These are phyloP conservation scores for Knoxdaviesia proteae DNA, from an alignment of 2,329 filamentous ascomycete species.

Conservation along the genomic window DNA sequence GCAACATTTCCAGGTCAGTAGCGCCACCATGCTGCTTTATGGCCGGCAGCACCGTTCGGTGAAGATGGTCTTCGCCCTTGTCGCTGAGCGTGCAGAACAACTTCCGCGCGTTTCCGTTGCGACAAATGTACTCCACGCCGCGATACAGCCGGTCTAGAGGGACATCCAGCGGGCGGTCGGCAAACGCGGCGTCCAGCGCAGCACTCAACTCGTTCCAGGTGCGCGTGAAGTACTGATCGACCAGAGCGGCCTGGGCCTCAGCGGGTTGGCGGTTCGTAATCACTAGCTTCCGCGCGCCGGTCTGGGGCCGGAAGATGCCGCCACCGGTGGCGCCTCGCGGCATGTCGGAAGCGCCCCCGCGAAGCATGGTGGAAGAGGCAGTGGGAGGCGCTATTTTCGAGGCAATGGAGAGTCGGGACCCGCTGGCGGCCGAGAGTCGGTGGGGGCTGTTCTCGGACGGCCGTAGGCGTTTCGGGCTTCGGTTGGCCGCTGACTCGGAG, in stretches of 20 bases:
- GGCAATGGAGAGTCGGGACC: too few relatives aligned
- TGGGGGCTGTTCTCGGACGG: not conserved
- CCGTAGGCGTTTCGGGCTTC: not conserved
- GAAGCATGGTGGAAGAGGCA: not conserved
- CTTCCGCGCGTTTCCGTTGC: slow-evolving; percentile 48
- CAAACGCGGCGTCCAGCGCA: slow-evolving; percentile 56
- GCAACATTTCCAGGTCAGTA: slow-evolving; percentile 43
- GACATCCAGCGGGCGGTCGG: slow-evolving; percentile 34
- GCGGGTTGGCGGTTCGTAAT: slow-evolving; percentile 67
- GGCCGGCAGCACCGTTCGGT: slow-evolving; percentile 31
- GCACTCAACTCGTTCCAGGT: slow-evolving; percentile 54
- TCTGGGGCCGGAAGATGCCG: slow-evolving; percentile 39
- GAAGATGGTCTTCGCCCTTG: slow-evolving; percentile 48
- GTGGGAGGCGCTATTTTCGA: not conserved
- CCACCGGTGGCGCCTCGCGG: too few relatives aligned
- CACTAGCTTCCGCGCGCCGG: slow-evolving; percentile 67
- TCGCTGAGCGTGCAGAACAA: slow-evolving; percentile 46
- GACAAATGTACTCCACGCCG: slow-evolving; percentile 78
- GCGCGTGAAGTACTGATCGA: slow-evolving; percentile 58
- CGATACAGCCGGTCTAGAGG: slow-evolving; percentile 83
- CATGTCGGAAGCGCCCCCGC: not conserved
- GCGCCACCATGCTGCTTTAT: slow-evolving; percentile 27
- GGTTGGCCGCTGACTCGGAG: not conserved
- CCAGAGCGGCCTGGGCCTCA: slow-evolving; percentile 33
- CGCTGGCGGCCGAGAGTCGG: too few relatives aligned